Evolutionary conservation across 495 filamentous ascomycete genomes (phyloP), one percentile per base, ranked within the genome.

Genomic region (Penicillium lividum): DNA sequence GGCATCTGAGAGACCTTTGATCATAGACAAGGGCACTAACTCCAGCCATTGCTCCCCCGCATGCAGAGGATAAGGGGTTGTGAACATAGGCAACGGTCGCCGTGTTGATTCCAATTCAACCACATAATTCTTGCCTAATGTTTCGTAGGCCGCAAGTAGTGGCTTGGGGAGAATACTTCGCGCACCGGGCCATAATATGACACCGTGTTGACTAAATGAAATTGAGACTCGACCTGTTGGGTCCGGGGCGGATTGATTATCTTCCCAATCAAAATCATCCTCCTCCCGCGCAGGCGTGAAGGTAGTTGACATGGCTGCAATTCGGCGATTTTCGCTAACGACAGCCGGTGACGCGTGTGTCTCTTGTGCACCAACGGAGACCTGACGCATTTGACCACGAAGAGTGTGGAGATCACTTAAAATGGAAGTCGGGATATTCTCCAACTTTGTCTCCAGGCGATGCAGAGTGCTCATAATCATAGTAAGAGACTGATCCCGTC

Each of bases 401-500:
- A 74, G 55, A 9, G 70, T 69, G 27, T 73, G 68, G 11, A 78
- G 57, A 27, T 78, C 73, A 47, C 61, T 65, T 9, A 65, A 61
- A 22, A 80, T 70, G 5, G 69, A 67, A 3, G 61, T 63, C 0
- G 77, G 77, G 6, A 80, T 66, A 54, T 66, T 68, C 53, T 80
- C 77, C 44, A 80, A 51, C 53, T 80, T 80, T 0, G 75, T 80
- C 65, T 80, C 77, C 34, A 80, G 59, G 7, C 77, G 75, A 67
- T 80, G 77, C 4, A 80, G 68, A 40, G 77, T 80, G 54, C 77
- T 80, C 72, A 80, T 80, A 34, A 80, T 80, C 68, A 80, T 68
- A 5, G 71, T 72, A 31, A 80, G 67, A 18, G 77, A 80, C 52
- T 80, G 77, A 50, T 80, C 77, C 31, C 76, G 75, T 62, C 75